Evolutionary conservation across 2,329 filamentous ascomycete genomes (phyloP), one percentile per base, ranked within the genome.

Genomic region (Phaeosphaeriaceae sp.): DNA sequence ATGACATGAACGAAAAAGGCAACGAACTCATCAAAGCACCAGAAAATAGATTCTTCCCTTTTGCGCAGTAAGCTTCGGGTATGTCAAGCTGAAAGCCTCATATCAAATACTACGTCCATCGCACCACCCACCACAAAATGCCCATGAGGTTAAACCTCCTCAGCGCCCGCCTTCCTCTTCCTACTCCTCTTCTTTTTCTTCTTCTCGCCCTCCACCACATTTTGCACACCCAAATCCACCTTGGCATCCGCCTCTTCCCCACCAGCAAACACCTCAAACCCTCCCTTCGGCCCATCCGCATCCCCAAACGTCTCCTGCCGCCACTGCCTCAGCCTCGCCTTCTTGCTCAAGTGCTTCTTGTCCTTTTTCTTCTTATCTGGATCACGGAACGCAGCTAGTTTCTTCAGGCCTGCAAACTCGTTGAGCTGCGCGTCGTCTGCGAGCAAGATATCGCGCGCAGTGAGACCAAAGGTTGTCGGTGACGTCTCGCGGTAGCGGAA

Each of bases 401-500:
- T 98, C 85, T 99, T 99, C 71, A 99, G 82, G 7, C 95, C 94
- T 5, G 90, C 94, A 73, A 90, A 99, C 65, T 93, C 85, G 78
- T 99, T 99, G 64, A 99, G 86, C 53, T 89, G 88, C 48, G 87
- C 83, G 80, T 99, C 95, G 46, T 90, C 90, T 0, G 93, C 92
- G 65, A 96, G 92, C 33, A 99, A 86, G 68, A 99, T 98, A 78
- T 99, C 95, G 60, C 89, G 87, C 1, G 93, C 84, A 0, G 92
- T 96, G 72, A 99, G 88, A 57, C 95, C 95, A 74, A 96, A 99
- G 13, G 90, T 88, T 54, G 90, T 89, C 1, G 95, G 94, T 0
- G 92, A 96, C 1, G 94, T 97, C 75, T 97, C 93, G 71, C 95
- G 91, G 82, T 99, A 99, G 56, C 91, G 90, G 86, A 99, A 99